Base-by-base conservation (phyloP, 495 filamentous ascomycete genomes). In the Cercophora scortea region DNA sequence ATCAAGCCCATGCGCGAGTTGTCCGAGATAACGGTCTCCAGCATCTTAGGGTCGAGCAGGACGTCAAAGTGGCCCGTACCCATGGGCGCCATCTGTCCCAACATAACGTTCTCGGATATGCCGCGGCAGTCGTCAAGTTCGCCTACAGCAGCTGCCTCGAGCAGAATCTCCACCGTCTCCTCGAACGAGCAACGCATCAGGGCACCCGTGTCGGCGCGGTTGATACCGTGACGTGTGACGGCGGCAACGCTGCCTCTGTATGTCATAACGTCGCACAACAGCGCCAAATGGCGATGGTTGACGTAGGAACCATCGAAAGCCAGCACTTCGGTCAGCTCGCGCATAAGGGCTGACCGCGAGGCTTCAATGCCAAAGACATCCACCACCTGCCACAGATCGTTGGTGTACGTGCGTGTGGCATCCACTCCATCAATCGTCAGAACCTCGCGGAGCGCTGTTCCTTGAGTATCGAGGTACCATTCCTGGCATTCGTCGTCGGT, bases 171-270 rank as follows among this genome's bases (percentile, higher is more conserved):
- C 34, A 99, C 93, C 0, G 93, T 99, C 62, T 99, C 94, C 72
- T 99, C 93, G 71, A 99, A 99, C 8, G 93, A 99, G 76, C 93
- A 99, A 64, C 93, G 85, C 93, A 99, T 99, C 61, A 99, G 76
- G 2, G 93, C 93, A 75, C 93, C 93, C 45, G 94, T 99, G 61
- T 99, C 94, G 11, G 90, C 87, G 58, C 94, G 83, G 71, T 99
- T 99, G 70, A 99, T 99, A 73, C 93, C 93, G 56, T 97, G 94
- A 68, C 93, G 89, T 51, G 93, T 97, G 49, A 97, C 90, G 6
- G 93, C 91, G 67, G 95, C 95, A 58, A 99, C 78, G 58, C 86
- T 85, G 44, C 93, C 93, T 43, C 93, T 83, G 48, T 91, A 87
- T 15, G 91, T 96, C 93, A 99, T 99, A 48, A 99, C 89, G 71